A percentile compares a stretch with the other conserved stretches of the same genome.
Evolutionary conservation across 805 yeast species (phyloP).

Genomic region (Wickerhamiella australiensis): DNA sequence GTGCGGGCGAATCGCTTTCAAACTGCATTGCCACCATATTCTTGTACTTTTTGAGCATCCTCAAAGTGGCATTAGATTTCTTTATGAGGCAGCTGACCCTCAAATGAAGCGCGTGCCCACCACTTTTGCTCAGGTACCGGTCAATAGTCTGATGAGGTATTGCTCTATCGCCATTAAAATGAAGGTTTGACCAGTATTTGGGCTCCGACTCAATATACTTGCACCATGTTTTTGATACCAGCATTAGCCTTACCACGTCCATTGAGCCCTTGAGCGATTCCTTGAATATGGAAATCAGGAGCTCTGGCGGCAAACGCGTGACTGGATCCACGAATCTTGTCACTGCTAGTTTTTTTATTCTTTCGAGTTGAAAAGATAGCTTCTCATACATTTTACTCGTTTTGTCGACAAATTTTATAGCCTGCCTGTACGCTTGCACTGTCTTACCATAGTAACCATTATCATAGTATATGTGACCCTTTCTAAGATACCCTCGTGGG

Average conservation of each 20-base stretch:
- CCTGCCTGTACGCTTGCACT: not conserved
- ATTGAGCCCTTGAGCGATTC: not conserved
- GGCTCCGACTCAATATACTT: conserved; percentile 3
- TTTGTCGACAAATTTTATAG: not conserved
- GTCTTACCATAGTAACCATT: not conserved
- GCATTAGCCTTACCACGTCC: not conserved
- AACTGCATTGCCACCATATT: not conserved
- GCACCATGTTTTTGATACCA: conserved; percentile 4
- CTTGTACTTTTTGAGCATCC: not conserved
- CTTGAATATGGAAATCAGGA: not conserved
- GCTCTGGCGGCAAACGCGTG: not conserved
- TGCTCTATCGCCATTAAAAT: not conserved
- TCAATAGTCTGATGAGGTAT: not conserved
- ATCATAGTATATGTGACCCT: not conserved
- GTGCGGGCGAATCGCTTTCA: not conserved
- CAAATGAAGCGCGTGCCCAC: not conserved
- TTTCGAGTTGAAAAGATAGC: not conserved
- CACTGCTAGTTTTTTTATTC: not conserved
- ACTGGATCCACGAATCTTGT: conserved; percentile 4
- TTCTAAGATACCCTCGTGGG: conserved; percentile 5
- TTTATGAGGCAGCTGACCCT: not conserved
- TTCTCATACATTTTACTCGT: not conserved
- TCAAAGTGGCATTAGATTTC: not conserved
- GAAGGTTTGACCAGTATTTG: not conserved
- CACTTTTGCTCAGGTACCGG: not conserved